Conservation (phyloP, 2,329 filamentous ascomycete genomes). For the Microdochium paspali region DNA sequence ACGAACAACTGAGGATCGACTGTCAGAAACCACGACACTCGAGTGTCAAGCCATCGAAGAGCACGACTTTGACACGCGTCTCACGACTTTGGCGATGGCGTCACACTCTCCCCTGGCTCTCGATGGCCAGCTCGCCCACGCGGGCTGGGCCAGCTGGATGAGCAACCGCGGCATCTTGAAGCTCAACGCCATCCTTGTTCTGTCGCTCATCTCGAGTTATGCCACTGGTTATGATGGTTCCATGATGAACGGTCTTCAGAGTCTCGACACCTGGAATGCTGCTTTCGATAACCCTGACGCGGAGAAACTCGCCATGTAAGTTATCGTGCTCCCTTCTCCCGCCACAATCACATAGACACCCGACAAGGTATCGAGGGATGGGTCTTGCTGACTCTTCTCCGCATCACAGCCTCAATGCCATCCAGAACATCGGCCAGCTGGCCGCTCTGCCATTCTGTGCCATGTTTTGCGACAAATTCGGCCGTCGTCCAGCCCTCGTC, state of each 20-base stretch:
- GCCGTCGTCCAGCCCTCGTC: constrained; percentile 22
- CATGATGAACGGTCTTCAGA: constrained; percentile 31
- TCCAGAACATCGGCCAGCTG: constrained; percentile 23
- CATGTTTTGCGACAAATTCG: constrained; percentile 23
- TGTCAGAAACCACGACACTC: too few relatives aligned
- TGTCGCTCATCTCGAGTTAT: constrained; percentile 14
- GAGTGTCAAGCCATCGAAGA: too few relatives aligned
- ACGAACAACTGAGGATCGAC: too few relatives aligned
- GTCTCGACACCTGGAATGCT: constrained; percentile 21
- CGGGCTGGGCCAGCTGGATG: constrained; percentile 5
- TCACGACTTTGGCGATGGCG: not conserved
- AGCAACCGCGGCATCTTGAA: constrained; percentile 11
- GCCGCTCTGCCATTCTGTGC: constrained; percentile 20
- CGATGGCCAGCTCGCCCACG: not conserved
- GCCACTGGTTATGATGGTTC: constrained; percentile 21
- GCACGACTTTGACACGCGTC: too few relatives aligned
- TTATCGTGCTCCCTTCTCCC: constrained; percentile 32
- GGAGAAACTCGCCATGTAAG: constrained; percentile 14
- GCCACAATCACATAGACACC: too few relatives aligned
- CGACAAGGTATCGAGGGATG: not conserved
- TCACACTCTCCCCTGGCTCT: not conserved
- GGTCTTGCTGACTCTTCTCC: not conserved
- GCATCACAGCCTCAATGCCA: constrained; percentile 13
- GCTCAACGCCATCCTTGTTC: constrained; percentile 11
- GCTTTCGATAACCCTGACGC: constrained; percentile 22